Base-by-base conservation (phyloP, 371 early-diverging fungal species). In the Lichtheimia hyalospora region DNA sequence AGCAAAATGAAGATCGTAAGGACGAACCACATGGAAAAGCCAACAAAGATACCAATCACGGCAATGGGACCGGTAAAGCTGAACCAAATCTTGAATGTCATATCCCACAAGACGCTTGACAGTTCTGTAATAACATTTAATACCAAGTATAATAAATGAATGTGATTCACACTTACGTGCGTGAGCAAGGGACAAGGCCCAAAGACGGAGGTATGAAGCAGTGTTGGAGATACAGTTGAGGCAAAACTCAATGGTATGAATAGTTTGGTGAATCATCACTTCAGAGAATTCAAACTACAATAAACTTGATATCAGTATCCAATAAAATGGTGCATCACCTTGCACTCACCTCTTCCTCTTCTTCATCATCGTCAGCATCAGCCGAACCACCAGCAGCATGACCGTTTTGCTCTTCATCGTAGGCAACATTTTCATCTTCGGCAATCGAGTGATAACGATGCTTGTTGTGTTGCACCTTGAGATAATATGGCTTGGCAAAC, bases 181-280 rank as follows among this genome's bases (percentile, higher is more conserved):
- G 73, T 99, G 99, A 1, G 99, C 99, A 58, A 99, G 88, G 48
- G 96, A 96, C 64, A 99, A 84, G 34, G 99, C 99, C 99, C 99
- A 99, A 44, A 99, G 87, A 73, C 99, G 95, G 46, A 99, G 88
- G 72, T 99, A 99, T 15, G 97, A 97, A 5, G 99, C 98, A 6
- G 99, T 99, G 82, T 99, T 99, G 51, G 98, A 98, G 62, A 99
- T 97, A 53, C 96, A 94, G 58, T 93, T 92, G 59, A 99, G 88
- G 67, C 94, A 94, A 84, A 98, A 99, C 78, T 99, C 99, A 70
- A 99, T 98, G 24, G 99, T 98, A 73, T 99, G 99, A 68, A 99
- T 99, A 15, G 91, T 85, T 70, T 97, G 97, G 77, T 99, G 95
- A 62, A 99, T 93, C 91, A 97, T 88, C 48, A 90, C 83, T 59